Base-by-base conservation (phyloP, 1,139 yeast genomes). In the Saccharomycopsis hybrid region DNA sequence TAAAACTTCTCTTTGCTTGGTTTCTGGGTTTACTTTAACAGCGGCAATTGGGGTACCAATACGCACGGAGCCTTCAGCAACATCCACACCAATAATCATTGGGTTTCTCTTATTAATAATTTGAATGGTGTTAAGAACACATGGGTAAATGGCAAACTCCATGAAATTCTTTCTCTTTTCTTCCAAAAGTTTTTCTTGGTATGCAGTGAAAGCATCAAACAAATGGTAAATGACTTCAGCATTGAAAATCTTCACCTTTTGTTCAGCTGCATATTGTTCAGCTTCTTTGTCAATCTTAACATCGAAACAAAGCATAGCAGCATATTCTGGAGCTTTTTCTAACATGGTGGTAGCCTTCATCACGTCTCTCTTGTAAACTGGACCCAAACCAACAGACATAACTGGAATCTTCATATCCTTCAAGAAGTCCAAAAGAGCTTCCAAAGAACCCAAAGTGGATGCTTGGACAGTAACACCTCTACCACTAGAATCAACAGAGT, bases 371-470 rank as follows among this genome's bases (percentile, higher is more conserved):
- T 90, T 92, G 74, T 71, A 92, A 37, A 92, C 98, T 52, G 98
- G 98, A 60, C 99, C 99, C 65, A 94, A 78, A 53, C 97, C 95
- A 65, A 92, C 90, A 41, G 96, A 85, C 96, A 90, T 89, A 47
- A 92, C 99, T 33, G 99, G 99, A 67, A 94, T 92, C 76, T 92
- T 92, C 97, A 89, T 88, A 62, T 87, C 96, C 72, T 90, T 90
- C 68, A 92, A 78, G 87, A 92, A 94, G 69, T 92, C 97, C 59
- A 92, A 78, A 60, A 92, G 74, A 2, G 99, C 99, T 72, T 92
- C 99, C 63, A 92, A 75, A 41, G 98, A 90, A 76, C 98, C 99
- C 65, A 92, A 78, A 25, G 98, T 94, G 8, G 97, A 89, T 0
- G 98, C 97, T 72, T 94, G 99, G 43, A 94, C 99, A 60, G 90